phyloP scores from a whole-genome alignment of 306 rosid species.

The Biancaea sappan region DNA sequence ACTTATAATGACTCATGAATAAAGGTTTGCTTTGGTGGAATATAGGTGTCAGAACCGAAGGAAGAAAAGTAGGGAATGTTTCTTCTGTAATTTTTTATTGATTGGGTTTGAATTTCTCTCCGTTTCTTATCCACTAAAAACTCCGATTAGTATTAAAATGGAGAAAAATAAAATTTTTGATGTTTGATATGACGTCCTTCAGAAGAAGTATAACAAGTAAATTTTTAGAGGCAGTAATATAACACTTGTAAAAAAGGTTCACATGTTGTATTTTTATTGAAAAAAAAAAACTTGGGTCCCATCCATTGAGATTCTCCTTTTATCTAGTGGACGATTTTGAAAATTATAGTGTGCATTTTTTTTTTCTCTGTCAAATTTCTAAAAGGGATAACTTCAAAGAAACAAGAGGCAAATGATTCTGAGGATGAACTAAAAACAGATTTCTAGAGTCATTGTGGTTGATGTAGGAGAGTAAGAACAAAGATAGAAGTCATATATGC shows the following conservation, averaged over 20 bases:
- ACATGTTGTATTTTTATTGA: too few relatives aligned
- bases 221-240: too few relatives aligned
- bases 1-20: constrained; percentile 10
- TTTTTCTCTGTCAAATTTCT: neutral
- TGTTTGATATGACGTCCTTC: too few relatives aligned
- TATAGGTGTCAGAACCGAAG: neutral
- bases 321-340: neutral
- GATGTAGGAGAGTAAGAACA: neutral
- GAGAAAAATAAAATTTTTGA: too few relatives aligned
- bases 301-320: neutral
- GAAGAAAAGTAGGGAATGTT: constrained; percentile 1
- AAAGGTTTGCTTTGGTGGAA: constrained; percentile 8
- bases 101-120: neutral
- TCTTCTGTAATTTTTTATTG: neutral
- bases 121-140: neutral
- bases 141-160: neutral
- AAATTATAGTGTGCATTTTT: neutral
- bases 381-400: neutral
- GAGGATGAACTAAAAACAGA: neutral
- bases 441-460: neutral
- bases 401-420: neutral
- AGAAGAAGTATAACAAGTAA: too few relatives aligned
- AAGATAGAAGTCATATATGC: neutral
- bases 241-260: too few relatives aligned
- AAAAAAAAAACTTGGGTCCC: too few relatives aligned